Percentiles rank a stretch among this genome's conserved stretches.
Conservation (phyloP, 352 stramenopile species). For the Globisporangium barbulae region DNA sequence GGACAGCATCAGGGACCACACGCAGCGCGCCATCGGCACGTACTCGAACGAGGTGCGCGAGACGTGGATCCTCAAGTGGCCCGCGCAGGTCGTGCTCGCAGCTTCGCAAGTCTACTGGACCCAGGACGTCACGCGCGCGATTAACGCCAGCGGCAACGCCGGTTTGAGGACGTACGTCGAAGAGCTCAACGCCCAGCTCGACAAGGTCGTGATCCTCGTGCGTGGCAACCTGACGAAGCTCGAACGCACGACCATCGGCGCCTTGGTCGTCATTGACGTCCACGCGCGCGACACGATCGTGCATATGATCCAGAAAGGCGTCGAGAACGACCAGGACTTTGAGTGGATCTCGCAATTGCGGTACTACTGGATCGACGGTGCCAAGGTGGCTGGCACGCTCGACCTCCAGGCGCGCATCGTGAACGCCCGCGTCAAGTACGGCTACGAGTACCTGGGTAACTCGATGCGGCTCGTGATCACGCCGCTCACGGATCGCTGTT, state of each 20-base stretch:
- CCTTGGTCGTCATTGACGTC: slow-evolving; percentile 92
- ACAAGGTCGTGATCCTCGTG: slow-evolving; percentile 91
- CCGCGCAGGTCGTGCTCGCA: slow-evolving; percentile 92
- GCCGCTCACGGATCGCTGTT: slow-evolving; percentile 92
- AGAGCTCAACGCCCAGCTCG: slow-evolving; percentile 84
- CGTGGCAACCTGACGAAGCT: slow-evolving; percentile 90
- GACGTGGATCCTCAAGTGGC: slow-evolving; percentile 92
- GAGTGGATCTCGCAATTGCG: slow-evolving; percentile 92
- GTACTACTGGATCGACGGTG: slow-evolving; percentile 90
- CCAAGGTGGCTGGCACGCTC: slow-evolving; percentile 40
- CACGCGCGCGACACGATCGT: slow-evolving; percentile 91
- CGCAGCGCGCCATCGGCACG: slow-evolving; percentile 78
- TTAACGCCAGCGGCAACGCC: slow-evolving; percentile 63
- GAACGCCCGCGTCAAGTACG: slow-evolving; percentile 85
- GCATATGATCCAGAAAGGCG: slow-evolving; percentile 89
- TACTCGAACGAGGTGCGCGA: slow-evolving; percentile 81
- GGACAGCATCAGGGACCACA: slow-evolving; percentile 90
- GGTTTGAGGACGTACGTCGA: slow-evolving; percentile 79
- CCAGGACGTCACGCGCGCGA: slow-evolving; percentile 85
- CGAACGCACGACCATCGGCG: slow-evolving; percentile 90
- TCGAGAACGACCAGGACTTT: slow-evolving; percentile 90
- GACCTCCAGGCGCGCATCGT: slow-evolving; percentile 89
- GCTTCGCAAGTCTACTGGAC: slow-evolving; percentile 95
- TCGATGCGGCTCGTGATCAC: slow-evolving; percentile 94
- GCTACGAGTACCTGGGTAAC: slow-evolving; percentile 92